A percentile compares a stretch with the other conserved stretches of the same genome.
phyloP scores from a whole-genome alignment of 2,329 filamentous ascomycete genomes.

The Bertia moriformis region DNA sequence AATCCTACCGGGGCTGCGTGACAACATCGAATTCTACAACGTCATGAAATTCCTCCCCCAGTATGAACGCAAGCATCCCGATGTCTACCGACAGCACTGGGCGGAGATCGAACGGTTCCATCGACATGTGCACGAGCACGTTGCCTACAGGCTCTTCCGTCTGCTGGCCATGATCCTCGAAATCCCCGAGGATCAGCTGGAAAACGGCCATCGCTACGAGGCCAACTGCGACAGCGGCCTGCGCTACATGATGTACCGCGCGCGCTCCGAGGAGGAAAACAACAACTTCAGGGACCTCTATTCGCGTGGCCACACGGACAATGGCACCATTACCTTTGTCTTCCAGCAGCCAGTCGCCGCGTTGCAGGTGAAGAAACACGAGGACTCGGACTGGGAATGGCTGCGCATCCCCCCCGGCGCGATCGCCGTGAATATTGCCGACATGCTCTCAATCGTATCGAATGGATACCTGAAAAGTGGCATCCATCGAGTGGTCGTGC shows the following conservation, averaged over 20 bases:
- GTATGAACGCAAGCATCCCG: conserved; percentile 15
- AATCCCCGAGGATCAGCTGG: conserved; percentile 34
- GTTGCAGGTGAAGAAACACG: conserved; percentile 26
- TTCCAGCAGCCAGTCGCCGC: conserved; percentile 37
- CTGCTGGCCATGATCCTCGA: conserved; percentile 32
- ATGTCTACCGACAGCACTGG: conserved; percentile 20
- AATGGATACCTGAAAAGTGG: conserved; percentile 11
- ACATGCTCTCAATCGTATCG: conserved; percentile 4
- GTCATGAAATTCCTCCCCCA: conserved; percentile 22
- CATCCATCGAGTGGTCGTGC: conserved; percentile 10
- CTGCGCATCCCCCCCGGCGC: too few species aligned
- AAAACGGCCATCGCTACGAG: conserved; percentile 33
- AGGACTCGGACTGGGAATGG: conserved; percentile 26
- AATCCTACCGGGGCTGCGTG: conserved; percentile 10
- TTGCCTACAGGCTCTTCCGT: conserved; percentile 12
- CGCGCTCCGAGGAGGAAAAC: conserved; percentile 24
- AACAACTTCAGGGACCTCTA: conserved; percentile 9
- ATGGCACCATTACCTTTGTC: conserved; percentile 34
- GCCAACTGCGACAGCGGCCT: conserved; percentile 35
- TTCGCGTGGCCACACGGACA: conserved; percentile 28
- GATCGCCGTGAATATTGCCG: too few species aligned
- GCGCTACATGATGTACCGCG: conserved; percentile 38
- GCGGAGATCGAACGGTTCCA: conserved; percentile 30
- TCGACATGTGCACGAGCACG: conserved; percentile 24
- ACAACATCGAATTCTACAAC: conserved; percentile 24